Conservation (phyloP, 352 stramenopile species). For the Pythium periplocum region DNA sequence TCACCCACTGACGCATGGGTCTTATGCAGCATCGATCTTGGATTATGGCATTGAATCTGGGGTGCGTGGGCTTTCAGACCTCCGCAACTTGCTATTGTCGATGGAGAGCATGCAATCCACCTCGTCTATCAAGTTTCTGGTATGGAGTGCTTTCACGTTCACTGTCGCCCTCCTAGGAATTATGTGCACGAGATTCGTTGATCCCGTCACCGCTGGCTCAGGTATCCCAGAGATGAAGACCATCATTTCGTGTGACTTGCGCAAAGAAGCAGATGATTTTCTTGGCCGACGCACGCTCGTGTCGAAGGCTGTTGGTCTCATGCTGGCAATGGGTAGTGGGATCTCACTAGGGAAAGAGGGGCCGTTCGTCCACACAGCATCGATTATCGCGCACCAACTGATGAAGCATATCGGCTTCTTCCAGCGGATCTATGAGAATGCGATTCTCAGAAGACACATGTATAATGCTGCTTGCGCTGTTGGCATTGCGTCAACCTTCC, state of each 20-base stretch:
- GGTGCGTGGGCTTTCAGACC: constrained; percentile 14
- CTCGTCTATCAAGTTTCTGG: constrained; percentile 16
- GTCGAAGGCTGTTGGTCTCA: constrained; percentile 87
- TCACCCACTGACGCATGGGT: too few relatives aligned
- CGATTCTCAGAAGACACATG: constrained; percentile 74
- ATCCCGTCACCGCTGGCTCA: constrained; percentile 45
- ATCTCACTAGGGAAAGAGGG: constrained; percentile 96
- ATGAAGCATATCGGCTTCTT: constrained; percentile 78
- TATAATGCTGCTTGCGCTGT: constrained; percentile 86
- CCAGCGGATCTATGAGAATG: constrained; percentile 47
- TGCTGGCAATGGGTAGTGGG: constrained; percentile 86
- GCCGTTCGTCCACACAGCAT: constrained; percentile 93
- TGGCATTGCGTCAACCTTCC: constrained; percentile 86
- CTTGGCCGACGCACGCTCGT: constrained; percentile 43
- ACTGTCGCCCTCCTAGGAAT: constrained; percentile 27
- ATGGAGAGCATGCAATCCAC: constrained; percentile 13
- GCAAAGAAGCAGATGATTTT: constrained; percentile 39
- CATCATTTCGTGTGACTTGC: constrained; percentile 61
- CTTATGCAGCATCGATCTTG: constrained; percentile 36
- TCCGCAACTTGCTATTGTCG: constrained; percentile 14
- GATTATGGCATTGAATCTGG: constrained; percentile 41
- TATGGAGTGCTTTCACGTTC: constrained; percentile 32
- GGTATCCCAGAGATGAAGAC: constrained; percentile 78
- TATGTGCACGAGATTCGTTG: constrained; percentile 36
- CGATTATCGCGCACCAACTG: constrained; percentile 79